These are phyloP conservation scores for Bassia scoparia DNA, from an alignment of 148 eudicot species.

Conservation along the genomic window DNA sequence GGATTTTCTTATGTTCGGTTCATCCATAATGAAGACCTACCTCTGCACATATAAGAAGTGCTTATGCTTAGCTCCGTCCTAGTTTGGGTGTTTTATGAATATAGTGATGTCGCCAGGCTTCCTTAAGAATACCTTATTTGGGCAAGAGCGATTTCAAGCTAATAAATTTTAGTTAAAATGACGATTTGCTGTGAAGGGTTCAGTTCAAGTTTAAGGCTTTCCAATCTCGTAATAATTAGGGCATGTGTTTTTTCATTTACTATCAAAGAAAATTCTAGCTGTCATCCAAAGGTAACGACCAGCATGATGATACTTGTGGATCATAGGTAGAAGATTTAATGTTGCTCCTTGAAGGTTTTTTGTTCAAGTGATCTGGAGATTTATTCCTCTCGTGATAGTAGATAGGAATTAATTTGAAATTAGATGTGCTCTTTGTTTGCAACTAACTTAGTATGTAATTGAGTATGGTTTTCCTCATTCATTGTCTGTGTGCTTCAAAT, in stretches of 20 bases:
- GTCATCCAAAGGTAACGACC: too few species aligned
- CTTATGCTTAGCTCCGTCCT: not conserved
- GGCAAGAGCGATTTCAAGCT: not conserved
- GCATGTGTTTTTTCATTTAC: not conserved
- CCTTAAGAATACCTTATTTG: not conserved
- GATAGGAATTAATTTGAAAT: not conserved
- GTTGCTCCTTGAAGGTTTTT: not conserved
- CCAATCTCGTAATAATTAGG: not conserved
- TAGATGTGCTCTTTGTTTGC: not conserved
- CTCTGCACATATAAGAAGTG: not conserved
- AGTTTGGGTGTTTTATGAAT: not conserved
- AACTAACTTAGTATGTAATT: slow-evolving; percentile 8
- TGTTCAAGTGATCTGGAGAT: not conserved
- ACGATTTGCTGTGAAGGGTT: not conserved
- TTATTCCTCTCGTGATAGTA: not conserved
- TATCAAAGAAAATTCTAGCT: too few species aligned
- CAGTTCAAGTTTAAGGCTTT: not conserved
- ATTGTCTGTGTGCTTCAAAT: not conserved
- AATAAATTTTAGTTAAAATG: not conserved
- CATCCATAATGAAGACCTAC: not conserved
- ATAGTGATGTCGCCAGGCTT: not conserved
- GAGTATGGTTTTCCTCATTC: slow-evolving; percentile 8
- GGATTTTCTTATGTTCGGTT: not conserved
- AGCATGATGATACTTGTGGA: too few species aligned
- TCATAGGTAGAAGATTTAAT: not conserved